Evolutionary conservation across 2,329 filamentous ascomycete species (phyloP).

Genomic region (Ophiostoma novo-ulmi): DNA sequence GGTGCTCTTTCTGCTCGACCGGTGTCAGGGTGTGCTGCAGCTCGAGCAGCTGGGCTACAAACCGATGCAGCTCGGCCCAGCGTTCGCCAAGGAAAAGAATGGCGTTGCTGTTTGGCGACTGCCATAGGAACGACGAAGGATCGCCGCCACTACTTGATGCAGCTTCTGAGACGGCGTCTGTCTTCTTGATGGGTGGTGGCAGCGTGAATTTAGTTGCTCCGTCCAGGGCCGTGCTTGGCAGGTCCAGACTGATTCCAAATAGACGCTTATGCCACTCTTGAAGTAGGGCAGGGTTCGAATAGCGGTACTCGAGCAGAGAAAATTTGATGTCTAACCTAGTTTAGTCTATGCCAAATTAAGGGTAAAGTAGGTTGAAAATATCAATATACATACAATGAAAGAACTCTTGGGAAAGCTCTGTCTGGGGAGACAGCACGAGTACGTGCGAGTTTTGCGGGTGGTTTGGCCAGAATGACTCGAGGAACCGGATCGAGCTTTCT

Average conservation of each 20-base stretch:
- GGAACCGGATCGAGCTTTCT: constrained; percentile 66
- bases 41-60: constrained; percentile 61
- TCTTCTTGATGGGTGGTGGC: constrained; percentile 32
- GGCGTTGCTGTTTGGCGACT: constrained; percentile 77
- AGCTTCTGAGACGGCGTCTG: not conserved
- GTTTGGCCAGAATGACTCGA: constrained; percentile 83
- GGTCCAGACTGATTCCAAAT: constrained; percentile 73
- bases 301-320: constrained; percentile 67
- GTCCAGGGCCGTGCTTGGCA: constrained; percentile 61
- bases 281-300: constrained; percentile 51
- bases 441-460: constrained; percentile 63
- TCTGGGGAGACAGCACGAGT: constrained; percentile 76
- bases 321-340: constrained; percentile 60
- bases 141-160: constrained; percentile 27
- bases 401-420: constrained; percentile 73
- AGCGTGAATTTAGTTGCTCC: constrained; percentile 50
- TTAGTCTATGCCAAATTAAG: not conserved
- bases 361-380: too few relatives aligned
- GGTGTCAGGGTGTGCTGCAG: constrained; percentile 37
- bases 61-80: constrained; percentile 81
- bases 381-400: constrained; percentile 58
- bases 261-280: constrained; percentile 51
- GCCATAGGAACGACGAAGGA: constrained; percentile 70
- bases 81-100: constrained; percentile 76
- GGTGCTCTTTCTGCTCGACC: constrained; percentile 30